Percentiles rank a stretch among this genome's conserved stretches.
Evolutionary conservation across 2,329 filamentous ascomycete genomes (phyloP).

Genomic region (Fusarium paranaense): DNA sequence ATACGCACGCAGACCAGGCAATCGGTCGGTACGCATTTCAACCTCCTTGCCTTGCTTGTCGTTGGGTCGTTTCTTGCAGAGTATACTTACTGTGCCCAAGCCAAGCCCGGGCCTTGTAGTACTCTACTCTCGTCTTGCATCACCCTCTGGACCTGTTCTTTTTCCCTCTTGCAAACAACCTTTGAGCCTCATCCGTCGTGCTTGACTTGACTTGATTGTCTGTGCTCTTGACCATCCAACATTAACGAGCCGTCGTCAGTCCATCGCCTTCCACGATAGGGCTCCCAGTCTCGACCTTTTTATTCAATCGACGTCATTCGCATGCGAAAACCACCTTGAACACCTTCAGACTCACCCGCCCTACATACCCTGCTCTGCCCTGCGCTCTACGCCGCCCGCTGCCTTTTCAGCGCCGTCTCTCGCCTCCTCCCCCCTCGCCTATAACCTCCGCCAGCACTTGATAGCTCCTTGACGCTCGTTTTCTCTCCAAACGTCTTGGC

Average conservation of each 20-base stretch:
- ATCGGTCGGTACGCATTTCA: constrained; percentile 1
- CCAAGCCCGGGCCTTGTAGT: constrained; percentile 1
- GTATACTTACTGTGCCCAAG: background rate
- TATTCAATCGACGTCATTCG: constrained; percentile 33
- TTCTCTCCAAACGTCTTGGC: constrained; percentile 41
- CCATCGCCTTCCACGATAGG: background rate
- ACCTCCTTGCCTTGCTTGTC: constrained; percentile 8
- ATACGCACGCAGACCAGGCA: background rate
- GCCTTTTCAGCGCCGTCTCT: constrained; percentile 12
- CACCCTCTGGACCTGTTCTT: constrained; percentile 25
- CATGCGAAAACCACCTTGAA: constrained; percentile 23
- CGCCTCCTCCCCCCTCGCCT: constrained; percentile 20
- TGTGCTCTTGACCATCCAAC: constrained; percentile 10
- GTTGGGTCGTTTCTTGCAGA: constrained; percentile 17
- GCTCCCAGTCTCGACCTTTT: background rate
- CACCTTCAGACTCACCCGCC: constrained; percentile 8
- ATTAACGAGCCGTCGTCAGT: background rate
- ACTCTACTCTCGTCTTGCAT: constrained; percentile 10
- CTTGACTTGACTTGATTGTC: constrained; percentile 17
- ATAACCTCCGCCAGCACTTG: constrained; percentile 28
- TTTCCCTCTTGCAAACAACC: constrained; percentile 33
- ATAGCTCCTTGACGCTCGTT: constrained; percentile 35
- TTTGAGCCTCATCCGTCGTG: constrained; percentile 18
- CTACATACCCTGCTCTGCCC: background rate
- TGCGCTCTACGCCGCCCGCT: background rate